Percentiles rank a stretch among this genome's conserved stretches.
Evolutionary conservation across 768 basidiomycete genomes (phyloP).

Genomic region (Lactarius quietus): DNA sequence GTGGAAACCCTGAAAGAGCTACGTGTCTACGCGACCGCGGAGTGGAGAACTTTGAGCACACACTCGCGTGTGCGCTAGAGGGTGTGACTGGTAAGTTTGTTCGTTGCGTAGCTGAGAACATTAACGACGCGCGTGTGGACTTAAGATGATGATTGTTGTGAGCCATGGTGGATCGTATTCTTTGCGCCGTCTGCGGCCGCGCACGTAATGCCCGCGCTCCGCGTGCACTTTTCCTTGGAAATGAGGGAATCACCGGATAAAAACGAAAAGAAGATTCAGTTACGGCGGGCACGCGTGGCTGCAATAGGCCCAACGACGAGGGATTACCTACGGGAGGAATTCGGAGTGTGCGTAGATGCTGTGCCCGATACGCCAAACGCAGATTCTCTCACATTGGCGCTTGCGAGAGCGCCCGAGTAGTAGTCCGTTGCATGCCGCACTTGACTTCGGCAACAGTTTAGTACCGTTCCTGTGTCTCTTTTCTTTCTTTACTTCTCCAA

Average conservation of each 20-base stretch:
- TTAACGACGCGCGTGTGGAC: neutral
- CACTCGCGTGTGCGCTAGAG: slow-evolving; percentile 34
- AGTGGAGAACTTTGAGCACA: slow-evolving; percentile 46
- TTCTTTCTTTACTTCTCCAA: neutral
- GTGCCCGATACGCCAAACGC: slow-evolving; percentile 55
- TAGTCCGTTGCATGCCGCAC: neutral
- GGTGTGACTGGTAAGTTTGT: slow-evolving; percentile 8
- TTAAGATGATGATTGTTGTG: neutral
- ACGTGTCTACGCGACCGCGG: slow-evolving; percentile 71
- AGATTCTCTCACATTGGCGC: slow-evolving; percentile 41
- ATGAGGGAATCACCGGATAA: neutral
- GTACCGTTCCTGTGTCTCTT: neutral
- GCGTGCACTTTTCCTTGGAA: slow-evolving; percentile 42
- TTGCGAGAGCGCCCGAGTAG: slow-evolving; percentile 24
- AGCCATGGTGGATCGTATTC: slow-evolving; percentile 64
- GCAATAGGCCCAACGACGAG: slow-evolving; percentile 70
- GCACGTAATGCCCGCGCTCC: slow-evolving; percentile 50
- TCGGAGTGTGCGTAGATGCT: slow-evolving; percentile 50
- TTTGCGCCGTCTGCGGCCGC: slow-evolving; percentile 74
- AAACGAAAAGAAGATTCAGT: neutral
- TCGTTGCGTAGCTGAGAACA: neutral
- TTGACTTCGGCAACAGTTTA: neutral
- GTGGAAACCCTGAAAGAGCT: slow-evolving; percentile 46
- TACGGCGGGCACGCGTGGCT: slow-evolving; percentile 37
- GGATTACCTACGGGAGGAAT: slow-evolving; percentile 44